Conservation (phyloP, 83 land plant species). For the Picea mariana region DNA sequence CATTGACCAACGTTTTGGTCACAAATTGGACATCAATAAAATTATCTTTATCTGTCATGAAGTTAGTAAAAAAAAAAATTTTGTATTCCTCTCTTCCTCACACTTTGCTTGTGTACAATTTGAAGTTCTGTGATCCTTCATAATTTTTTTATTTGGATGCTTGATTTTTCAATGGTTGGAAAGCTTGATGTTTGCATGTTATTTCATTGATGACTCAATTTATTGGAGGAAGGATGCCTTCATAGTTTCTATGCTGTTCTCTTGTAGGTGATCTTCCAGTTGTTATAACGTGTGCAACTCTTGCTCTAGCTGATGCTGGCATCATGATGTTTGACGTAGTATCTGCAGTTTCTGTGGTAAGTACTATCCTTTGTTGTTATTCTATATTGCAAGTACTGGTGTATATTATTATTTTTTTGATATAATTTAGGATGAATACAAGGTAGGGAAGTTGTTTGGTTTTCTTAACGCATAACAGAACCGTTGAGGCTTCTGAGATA, state of each 20-base stretch:
- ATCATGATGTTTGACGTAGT: constrained; percentile 96
- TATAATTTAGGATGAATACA: background rate
- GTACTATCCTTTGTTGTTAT: constrained; percentile 21
- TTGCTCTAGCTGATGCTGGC: constrained; percentile 98
- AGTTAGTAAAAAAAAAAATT: background rate
- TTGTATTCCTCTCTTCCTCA: background rate
- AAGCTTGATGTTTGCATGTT: background rate
- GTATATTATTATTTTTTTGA: background rate
- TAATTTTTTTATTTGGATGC: constrained; percentile 7
- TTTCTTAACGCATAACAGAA: background rate
- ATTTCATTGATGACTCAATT: background rate
- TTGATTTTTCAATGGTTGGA: background rate
- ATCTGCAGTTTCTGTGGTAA: constrained; percentile 88
- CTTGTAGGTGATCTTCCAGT: constrained; percentile 90
- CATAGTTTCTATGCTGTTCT: background rate
- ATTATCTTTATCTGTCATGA: no score
- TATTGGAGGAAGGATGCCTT: background rate
- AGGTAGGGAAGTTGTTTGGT: background rate
- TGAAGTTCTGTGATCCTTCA: background rate
- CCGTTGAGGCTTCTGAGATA: background rate
- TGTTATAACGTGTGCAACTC: constrained; percentile 86
- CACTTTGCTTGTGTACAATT: background rate
- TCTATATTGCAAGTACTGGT: background rate
- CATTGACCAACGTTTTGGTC: no score
- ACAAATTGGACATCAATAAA: no score